A percentile compares a stretch with the other conserved stretches of the same genome.
Evolutionary conservation across 768 basidiomycete species (phyloP).

Genomic region (Hemileccinum rubropunctum): DNA sequence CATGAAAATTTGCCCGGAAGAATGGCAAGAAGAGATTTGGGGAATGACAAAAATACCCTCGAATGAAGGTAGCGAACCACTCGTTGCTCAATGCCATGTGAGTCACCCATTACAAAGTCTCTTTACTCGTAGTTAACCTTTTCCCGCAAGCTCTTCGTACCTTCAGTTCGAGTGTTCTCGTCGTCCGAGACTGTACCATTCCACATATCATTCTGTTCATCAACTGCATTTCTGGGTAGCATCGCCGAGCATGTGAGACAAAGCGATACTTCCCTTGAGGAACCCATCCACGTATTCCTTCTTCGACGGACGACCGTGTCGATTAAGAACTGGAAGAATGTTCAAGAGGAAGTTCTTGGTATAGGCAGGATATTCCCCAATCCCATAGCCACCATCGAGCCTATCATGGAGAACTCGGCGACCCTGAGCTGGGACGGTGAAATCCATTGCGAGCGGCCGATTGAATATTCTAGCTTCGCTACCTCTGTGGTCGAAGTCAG

Average conservation of each 20-base stretch:
- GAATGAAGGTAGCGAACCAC: slow-evolving; percentile 4
- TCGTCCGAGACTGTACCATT: slow-evolving; percentile 59
- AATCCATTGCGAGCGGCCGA: slow-evolving; percentile 37
- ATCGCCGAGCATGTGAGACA: slow-evolving; percentile 7
- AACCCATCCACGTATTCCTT: slow-evolving; percentile 49
- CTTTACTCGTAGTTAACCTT: background rate
- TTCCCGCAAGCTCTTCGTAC: slow-evolving; percentile 53
- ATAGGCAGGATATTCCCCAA: slow-evolving; percentile 41
- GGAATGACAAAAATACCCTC: slow-evolving; percentile 17
- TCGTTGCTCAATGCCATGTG: slow-evolving; percentile 31
- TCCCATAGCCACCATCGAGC: slow-evolving; percentile 38
- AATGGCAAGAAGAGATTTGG: slow-evolving; percentile 35
- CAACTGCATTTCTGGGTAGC: slow-evolving; percentile 34
- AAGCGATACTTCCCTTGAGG: slow-evolving; percentile 11
- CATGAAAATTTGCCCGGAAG: slow-evolving; percentile 29
- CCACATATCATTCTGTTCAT: slow-evolving; percentile 59
- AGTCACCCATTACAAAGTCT: slow-evolving; percentile 1
- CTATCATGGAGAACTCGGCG: slow-evolving; percentile 26
- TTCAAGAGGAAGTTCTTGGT: slow-evolving; percentile 38
- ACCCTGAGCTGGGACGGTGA: slow-evolving; percentile 65
- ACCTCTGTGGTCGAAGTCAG: slow-evolving; percentile 47
- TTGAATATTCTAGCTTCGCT: slow-evolving; percentile 49
- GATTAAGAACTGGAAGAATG: slow-evolving; percentile 18
- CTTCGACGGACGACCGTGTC: slow-evolving; percentile 51
- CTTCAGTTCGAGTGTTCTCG: slow-evolving; percentile 56